phyloP scores from a whole-genome alignment of 495 filamentous ascomycete genomes.

The Xanthoparmelia taractica region DNA sequence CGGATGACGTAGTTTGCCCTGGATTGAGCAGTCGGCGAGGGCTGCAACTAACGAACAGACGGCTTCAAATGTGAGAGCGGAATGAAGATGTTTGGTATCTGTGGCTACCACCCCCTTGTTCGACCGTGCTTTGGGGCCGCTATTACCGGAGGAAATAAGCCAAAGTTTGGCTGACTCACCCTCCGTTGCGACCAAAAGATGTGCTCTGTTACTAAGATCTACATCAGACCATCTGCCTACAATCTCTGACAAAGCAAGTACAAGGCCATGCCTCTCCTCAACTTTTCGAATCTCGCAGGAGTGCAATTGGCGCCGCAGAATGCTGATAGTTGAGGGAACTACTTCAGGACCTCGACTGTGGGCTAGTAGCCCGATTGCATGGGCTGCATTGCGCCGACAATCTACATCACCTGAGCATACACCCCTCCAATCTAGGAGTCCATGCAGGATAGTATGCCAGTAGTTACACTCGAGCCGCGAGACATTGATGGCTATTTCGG shows the following conservation, averaged over 20 bases:
- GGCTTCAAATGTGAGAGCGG: constrained; percentile 8
- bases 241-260: constrained; percentile 18
- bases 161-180: neutral
- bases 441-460: constrained; percentile 58
- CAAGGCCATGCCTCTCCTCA: constrained; percentile 14
- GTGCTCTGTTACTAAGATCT: neutral
- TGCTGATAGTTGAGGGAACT: neutral
- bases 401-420: constrained; percentile 65
- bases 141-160: neutral
- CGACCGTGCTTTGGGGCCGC: neutral
- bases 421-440: constrained; percentile 80
- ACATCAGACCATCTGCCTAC: neutral
- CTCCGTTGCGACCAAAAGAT: neutral
- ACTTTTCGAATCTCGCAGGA: neutral
- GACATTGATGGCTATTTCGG: constrained; percentile 61
- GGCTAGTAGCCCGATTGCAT: constrained; percentile 56
- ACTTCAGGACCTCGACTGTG: constrained; percentile 23
- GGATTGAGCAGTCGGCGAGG: neutral
- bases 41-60: constrained; percentile 15
- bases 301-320: constrained; percentile 2
- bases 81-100: neutral
- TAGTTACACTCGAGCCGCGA: constrained; percentile 59
- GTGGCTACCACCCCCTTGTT: neutral
- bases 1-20: neutral
- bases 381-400: constrained; percentile 64